Percentiles rank a stretch among this genome's conserved stretches.
These are phyloP conservation scores for Penicillium sp. DNA, from an alignment of 2,329 filamentous ascomycete genomes.

Conservation along the genomic window DNA sequence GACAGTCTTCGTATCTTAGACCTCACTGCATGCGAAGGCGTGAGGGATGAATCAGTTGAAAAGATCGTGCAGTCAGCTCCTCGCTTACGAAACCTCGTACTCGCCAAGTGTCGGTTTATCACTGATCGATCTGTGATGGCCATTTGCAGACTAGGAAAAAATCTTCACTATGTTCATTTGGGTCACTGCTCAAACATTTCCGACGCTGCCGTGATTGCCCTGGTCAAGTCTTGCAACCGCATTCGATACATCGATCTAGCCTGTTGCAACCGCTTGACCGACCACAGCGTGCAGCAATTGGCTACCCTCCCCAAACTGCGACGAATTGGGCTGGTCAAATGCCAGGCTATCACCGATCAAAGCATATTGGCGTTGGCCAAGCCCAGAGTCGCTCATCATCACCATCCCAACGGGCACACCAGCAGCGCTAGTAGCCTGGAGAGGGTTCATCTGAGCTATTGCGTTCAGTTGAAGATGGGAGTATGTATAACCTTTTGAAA, in stretches of 20 bases:
- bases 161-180: constrained; percentile 93
- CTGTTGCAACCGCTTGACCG: constrained; percentile 88
- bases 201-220: constrained; percentile 78
- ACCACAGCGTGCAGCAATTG: constrained; percentile 79
- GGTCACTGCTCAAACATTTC: constrained; percentile 93
- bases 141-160: constrained; percentile 89
- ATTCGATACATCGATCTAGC: constrained; percentile 97
- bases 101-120: constrained; percentile 91
- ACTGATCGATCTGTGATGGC: constrained; percentile 85
- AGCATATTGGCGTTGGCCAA: constrained; percentile 84
- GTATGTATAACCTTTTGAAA: constrained; percentile 53
- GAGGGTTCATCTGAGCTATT: constrained; percentile 95
- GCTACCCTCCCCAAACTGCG: constrained; percentile 89
- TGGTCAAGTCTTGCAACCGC: constrained; percentile 84
- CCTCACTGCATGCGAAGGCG: constrained; percentile 79
- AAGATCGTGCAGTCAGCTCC: constrained; percentile 86
- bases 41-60: constrained; percentile 84
- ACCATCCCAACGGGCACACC: constrained; percentile 52
- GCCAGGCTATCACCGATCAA: constrained; percentile 81
- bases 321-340: constrained; percentile 93
- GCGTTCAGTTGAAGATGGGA: constrained; percentile 76
- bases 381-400: constrained; percentile 51
- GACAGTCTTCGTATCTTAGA: constrained; percentile 92
- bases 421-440: constrained; percentile 69
- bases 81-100: constrained; percentile 84